Percentiles rank a stretch among this genome's conserved stretches.
phyloP scores from a whole-genome alignment of 192 early-diverging fungal species.

The Thoreauomyces humboldtii region DNA sequence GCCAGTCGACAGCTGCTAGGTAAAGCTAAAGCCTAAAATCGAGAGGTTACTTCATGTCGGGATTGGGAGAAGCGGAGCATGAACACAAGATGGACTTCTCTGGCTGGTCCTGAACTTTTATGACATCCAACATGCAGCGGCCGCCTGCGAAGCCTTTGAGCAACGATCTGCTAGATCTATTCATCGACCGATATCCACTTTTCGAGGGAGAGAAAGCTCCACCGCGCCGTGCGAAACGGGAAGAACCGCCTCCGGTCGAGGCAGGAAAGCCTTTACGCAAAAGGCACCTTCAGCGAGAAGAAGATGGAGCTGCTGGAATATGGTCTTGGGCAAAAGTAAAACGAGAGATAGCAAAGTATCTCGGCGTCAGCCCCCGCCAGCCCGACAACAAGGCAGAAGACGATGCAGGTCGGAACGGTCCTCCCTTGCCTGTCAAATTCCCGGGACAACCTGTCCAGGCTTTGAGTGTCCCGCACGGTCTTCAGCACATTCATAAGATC shows the following conservation, averaged over 20 bases:
- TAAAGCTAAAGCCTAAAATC: too few relatives aligned
- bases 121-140: too few relatives aligned
- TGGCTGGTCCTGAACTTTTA: too few relatives aligned
- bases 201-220: not conserved
- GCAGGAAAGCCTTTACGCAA: not conserved
- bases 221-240: not conserved
- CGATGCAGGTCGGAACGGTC: not conserved
- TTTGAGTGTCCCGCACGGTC: constrained; percentile 44
- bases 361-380: not conserved
- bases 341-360: not conserved
- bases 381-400: not conserved
- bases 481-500: constrained; percentile 35
- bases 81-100: too few relatives aligned
- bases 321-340: constrained; percentile 8
- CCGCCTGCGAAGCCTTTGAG: not conserved
- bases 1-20: too few relatives aligned
- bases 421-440: not conserved
- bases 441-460: not conserved
- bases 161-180: not conserved
- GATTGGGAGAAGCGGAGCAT: too few relatives aligned
- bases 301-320: not conserved
- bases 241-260: not conserved
- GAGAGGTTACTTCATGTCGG: too few relatives aligned
- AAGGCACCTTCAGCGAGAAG: not conserved
- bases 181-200: constrained; percentile 10